A percentile compares a stretch with the other conserved stretches of the same genome.
Conservation (phyloP, 176 grass and related monocot species). For the Elaeis guineensis region DNA sequence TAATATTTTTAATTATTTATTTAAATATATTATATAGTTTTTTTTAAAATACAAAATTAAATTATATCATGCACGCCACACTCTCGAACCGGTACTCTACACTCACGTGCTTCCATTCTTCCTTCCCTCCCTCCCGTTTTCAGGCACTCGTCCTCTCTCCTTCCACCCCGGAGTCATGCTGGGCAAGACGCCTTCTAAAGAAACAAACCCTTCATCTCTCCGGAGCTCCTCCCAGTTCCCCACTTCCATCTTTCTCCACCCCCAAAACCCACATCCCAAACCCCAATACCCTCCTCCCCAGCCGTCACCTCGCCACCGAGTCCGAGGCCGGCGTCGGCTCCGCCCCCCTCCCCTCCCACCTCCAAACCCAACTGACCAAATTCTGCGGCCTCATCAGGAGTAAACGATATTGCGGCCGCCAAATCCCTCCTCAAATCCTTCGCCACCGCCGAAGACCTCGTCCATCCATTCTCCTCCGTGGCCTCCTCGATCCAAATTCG, state of each 20-base stretch:
- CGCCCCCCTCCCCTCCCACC: not conserved
- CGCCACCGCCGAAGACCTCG: constrained; percentile 22
- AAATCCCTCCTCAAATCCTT: constrained; percentile 43
- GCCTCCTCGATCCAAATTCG: constrained; percentile 27
- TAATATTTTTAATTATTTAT: too few species aligned
- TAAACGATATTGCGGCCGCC: constrained; percentile 37
- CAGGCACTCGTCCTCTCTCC: too few species aligned
- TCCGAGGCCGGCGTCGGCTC: not conserved
- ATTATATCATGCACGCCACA: too few species aligned
- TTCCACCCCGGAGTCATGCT: too few species aligned
- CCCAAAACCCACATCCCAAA: not conserved
- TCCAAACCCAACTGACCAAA: not conserved
- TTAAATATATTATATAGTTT: too few species aligned
- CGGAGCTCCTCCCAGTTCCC: not conserved
- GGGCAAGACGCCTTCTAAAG: too few species aligned
- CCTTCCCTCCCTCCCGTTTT: too few species aligned
- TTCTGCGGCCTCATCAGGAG: constrained; percentile 13
- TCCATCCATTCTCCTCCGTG: constrained; percentile 40
- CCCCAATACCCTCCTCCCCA: too few species aligned
- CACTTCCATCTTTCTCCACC: not conserved
- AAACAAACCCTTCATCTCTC: too few species aligned
- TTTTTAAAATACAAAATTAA: too few species aligned
- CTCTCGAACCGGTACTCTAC: too few species aligned
- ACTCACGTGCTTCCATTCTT: too few species aligned
- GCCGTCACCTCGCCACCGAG: not conserved